These are phyloP conservation scores for Xylariaceae sp. DNA, from an alignment of 2,329 filamentous ascomycete genomes.

Conservation along the genomic window DNA sequence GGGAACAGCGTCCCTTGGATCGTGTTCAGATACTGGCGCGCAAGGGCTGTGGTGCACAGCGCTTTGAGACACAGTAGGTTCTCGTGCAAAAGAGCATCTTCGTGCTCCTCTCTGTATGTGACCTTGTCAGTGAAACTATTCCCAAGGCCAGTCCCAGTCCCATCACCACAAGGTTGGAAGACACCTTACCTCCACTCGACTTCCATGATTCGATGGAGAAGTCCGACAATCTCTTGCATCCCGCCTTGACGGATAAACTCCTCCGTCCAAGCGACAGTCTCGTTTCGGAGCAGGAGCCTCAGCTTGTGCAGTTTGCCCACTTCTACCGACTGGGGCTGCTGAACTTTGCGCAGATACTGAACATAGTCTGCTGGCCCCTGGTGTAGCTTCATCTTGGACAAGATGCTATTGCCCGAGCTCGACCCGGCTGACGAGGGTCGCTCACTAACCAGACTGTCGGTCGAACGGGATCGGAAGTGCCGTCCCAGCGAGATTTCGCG, in stretches of 20 bases:
- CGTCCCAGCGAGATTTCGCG: conserved; percentile 57
- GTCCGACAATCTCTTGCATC: conserved; percentile 82
- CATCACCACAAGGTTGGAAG: background rate
- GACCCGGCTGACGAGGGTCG: conserved; percentile 50
- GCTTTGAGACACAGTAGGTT: conserved; percentile 90
- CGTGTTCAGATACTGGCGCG: conserved; percentile 72
- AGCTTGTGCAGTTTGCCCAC: conserved; percentile 95
- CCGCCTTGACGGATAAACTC: conserved; percentile 83
- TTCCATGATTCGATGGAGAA: conserved; percentile 87
- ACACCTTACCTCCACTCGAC: conserved; percentile 83
- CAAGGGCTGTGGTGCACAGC: conserved; percentile 83
- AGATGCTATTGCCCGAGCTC: conserved; percentile 51
- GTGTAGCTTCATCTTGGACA: conserved; percentile 67
- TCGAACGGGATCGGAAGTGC: conserved; percentile 66
- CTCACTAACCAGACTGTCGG: conserved; percentile 61
- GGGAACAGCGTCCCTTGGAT: conserved; percentile 81
- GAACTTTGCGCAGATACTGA: conserved; percentile 72
- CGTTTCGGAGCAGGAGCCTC: conserved; percentile 80
- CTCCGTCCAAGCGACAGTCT: conserved; percentile 94
- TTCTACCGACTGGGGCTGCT: conserved; percentile 77
- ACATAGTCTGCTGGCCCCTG: conserved; percentile 81
- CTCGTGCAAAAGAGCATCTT: conserved; percentile 88
- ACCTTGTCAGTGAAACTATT: conserved; percentile 22
- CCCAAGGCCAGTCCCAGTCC: background rate
- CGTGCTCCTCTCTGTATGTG: conserved; percentile 82